Evolutionary conservation across 768 basidiomycete species (phyloP).

Genomic region (Hydnomerulius pinastri): DNA sequence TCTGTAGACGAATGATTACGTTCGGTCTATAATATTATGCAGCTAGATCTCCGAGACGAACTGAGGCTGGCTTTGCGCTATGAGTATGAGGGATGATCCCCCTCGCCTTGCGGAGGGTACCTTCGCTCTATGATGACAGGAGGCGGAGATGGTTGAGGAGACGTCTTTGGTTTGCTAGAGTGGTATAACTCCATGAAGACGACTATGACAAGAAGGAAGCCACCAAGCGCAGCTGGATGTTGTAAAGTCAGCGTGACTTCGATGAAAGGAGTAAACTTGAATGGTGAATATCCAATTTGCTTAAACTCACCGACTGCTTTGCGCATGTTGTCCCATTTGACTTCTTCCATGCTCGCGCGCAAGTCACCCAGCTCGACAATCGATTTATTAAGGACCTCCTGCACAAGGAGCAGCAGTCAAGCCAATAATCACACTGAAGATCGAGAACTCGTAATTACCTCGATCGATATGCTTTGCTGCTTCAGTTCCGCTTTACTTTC

Average conservation of each 20-base stretch:
- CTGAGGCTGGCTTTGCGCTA: no score
- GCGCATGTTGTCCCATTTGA: conserved; percentile 89
- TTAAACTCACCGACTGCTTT: conserved; percentile 67
- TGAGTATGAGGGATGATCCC: conserved; percentile 14
- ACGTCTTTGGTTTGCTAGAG: conserved; percentile 39
- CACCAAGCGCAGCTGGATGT: conserved; percentile 56
- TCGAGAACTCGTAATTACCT: conserved; percentile 48
- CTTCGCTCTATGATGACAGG: background rate
- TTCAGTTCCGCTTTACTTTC: conserved; percentile 86
- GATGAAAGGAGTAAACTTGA: background rate
- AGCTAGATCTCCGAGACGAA: background rate
- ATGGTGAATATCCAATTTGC: no score
- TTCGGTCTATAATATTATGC: conserved; percentile 15
- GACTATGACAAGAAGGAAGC: conserved; percentile 70
- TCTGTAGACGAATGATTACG: conserved; percentile 6
- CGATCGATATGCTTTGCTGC: conserved; percentile 80
- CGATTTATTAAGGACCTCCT: conserved; percentile 78
- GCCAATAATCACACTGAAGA: no score
- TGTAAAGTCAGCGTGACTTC: conserved; percentile 1
- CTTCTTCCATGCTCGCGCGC: conserved; percentile 79
- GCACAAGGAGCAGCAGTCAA: no score
- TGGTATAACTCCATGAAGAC: conserved; percentile 66
- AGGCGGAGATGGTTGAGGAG: conserved; percentile 13
- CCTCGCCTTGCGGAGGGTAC: conserved; percentile 2
- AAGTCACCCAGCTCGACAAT: conserved; percentile 76